A percentile compares a stretch with the other conserved stretches of the same genome.
Conservation (phyloP, 129 eudicot genomes). For the Solidago caesia region DNA sequence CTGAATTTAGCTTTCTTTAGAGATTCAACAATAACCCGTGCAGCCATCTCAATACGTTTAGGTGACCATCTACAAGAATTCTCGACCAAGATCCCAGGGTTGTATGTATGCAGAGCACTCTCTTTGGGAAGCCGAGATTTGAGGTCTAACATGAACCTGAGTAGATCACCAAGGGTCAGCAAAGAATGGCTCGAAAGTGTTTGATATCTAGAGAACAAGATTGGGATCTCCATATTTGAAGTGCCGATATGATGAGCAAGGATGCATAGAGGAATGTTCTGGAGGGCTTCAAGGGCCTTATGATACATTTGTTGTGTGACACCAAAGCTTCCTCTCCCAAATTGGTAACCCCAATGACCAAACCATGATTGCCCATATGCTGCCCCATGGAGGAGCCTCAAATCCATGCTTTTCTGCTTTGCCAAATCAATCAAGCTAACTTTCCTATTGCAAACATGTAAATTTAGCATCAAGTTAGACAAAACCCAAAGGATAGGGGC, state of each 20-base stretch:
- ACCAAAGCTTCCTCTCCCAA: slow-evolving; percentile 87
- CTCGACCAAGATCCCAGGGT: slow-evolving; percentile 64
- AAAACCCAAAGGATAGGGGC: neutral
- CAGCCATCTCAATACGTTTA: slow-evolving; percentile 97
- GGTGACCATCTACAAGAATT: slow-evolving; percentile 92
- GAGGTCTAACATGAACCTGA: slow-evolving; percentile 81
- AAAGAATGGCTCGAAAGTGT: slow-evolving; percentile 67
- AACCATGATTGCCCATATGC: slow-evolving; percentile 91
- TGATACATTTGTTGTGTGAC: slow-evolving; percentile 64
- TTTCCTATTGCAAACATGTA: slow-evolving; percentile 51
- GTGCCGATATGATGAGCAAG: slow-evolving; percentile 55
- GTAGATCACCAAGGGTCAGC: slow-evolving; percentile 62
- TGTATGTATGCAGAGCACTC: slow-evolving; percentile 38
- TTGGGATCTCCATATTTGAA: slow-evolving; percentile 48
- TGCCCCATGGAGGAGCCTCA: slow-evolving; percentile 76
- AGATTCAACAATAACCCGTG: slow-evolving; percentile 81
- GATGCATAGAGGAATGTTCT: slow-evolving; percentile 61
- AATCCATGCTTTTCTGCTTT: slow-evolving; percentile 72
- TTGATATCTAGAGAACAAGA: slow-evolving; percentile 67
- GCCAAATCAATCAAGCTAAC: slow-evolving; percentile 81
- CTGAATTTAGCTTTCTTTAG: slow-evolving; percentile 67
- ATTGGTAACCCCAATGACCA: slow-evolving; percentile 81
- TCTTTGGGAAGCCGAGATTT: slow-evolving; percentile 58
- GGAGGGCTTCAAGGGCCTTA: slow-evolving; percentile 72
- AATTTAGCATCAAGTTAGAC: neutral